Base-by-base conservation (phyloP, 2,329 filamentous ascomycete species). In the Ceratocystis diversiconidia region DNA sequence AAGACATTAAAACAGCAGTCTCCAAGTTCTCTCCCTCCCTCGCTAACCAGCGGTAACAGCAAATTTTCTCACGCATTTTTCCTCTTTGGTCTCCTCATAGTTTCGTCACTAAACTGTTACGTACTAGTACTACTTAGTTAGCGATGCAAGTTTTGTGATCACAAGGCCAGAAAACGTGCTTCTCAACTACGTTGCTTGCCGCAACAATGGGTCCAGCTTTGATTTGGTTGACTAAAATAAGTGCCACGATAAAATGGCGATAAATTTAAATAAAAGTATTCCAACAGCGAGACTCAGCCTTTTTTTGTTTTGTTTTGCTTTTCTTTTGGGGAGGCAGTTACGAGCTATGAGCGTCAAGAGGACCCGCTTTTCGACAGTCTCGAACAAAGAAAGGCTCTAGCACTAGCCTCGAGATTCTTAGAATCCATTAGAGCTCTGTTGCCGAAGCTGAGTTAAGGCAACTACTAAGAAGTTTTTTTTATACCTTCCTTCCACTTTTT, bases 111-210 rank as follows among this genome's bases (percentile, higher is more conserved):
- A 59, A 32, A 17, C 52, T 36, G 52, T 59, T 59, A 59, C 52
- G 52, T 59, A 59, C 52, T 59, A 59, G 52, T 59, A 59, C 52
- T 32, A 32, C 52, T 32, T 30, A 32, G 28, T 59, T 17, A 59
- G 28, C 52, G 52, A 59, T 6, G 52, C 52, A 30, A 19, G 52
- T 32, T 59, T 32, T 59, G 52, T 30, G 52, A 59, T 59, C 52
- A 59, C 52, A 59, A 59, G 52, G 28, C 28, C 52, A 59, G 52
- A 59, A 57, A 59, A 59, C 52, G 52, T 32, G 52, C 52, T 59
- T 59, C 52, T 59, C 12, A 30, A 59, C 52, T 50, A 50, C 32
- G 32, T 12, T 36, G 19, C 52, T 30, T 22, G 22, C 25, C 6
- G 25, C 52, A 8, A 32, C 52, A 57, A 57, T 30, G 52, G 52